A percentile compares a stretch with the other conserved stretches of the same genome.
These are phyloP conservation scores for Beta macrorhiza DNA, from an alignment of 179 eudicot species.

Conservation along the genomic window DNA sequence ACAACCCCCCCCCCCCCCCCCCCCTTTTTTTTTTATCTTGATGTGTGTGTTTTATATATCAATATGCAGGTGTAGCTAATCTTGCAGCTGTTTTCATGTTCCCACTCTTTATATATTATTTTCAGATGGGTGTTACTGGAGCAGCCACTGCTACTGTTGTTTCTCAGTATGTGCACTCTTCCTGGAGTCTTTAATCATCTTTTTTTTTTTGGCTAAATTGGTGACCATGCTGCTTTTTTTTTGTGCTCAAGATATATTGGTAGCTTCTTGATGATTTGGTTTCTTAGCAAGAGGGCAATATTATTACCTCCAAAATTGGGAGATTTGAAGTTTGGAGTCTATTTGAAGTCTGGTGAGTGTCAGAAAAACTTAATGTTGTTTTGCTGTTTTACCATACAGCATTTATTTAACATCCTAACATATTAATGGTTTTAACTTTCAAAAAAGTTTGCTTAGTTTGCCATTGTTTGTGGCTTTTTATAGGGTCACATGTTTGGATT, in stretches of 20 bases:
- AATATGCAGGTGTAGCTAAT: slow-evolving; percentile 74
- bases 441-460: not conserved
- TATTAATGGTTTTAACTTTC: not conserved
- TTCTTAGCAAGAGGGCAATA: slow-evolving; percentile 60
- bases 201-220: not conserved
- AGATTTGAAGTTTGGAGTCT: slow-evolving; percentile 70
- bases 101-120: slow-evolving; percentile 57
- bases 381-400: not conserved
- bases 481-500: not conserved
- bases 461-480: not conserved
- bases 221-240: slow-evolving; percentile 15
- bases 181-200: not conserved
- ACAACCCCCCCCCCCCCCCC: no score
- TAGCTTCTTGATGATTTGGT: slow-evolving; percentile 68
- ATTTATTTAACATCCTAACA: not conserved
- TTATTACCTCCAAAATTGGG: slow-evolving; percentile 75
- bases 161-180: slow-evolving; percentile 67
- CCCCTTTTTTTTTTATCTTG: not conserved
- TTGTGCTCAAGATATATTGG: slow-evolving; percentile 54
- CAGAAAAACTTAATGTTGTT: not conserved
- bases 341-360: slow-evolving; percentile 80
- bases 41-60: not conserved
- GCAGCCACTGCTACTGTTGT: slow-evolving; percentile 85
- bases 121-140: slow-evolving; percentile 74
- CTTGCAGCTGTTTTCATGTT: slow-evolving; percentile 68